A percentile compares a stretch with the other conserved stretches of the same genome.
phyloP scores from a whole-genome alignment of 257 asterid genomes.

The Nicotiana sylvestris region DNA sequence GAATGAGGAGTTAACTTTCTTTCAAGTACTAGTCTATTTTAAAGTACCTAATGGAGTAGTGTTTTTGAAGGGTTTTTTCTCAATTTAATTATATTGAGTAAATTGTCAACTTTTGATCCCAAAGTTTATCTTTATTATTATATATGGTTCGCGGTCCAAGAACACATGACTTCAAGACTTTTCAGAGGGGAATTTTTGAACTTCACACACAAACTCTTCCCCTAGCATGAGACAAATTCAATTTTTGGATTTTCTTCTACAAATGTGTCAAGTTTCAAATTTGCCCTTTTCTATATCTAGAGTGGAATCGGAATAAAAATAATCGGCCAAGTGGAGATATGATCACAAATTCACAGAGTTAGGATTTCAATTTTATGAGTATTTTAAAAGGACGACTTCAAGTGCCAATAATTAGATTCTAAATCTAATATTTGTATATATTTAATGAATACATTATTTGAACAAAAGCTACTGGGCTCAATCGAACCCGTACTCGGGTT shows the following conservation, averaged over 20 bases:
- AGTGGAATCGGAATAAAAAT: no score
- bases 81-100: background rate
- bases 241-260: no score
- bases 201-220: background rate
- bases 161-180: background rate
- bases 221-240: no score
- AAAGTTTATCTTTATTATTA: background rate
- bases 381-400: no score
- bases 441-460: no score
- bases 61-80: background rate
- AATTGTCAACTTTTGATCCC: background rate
- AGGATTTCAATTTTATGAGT: no score
- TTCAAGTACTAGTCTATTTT: background rate
- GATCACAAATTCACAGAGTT: no score
- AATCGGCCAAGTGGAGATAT: no score
- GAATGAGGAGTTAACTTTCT: background rate
- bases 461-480: no score
- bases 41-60: background rate
- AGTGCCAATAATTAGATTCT: no score
- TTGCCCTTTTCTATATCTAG: background rate
- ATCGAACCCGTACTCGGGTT: no score
- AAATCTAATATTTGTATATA: no score
- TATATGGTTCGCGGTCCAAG: background rate
- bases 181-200: background rate
- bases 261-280: background rate